A percentile compares a stretch with the other conserved stretches of the same genome.
Evolutionary conservation across 176 grass and related monocot genomes (phyloP).

Genomic region (Carex kokanica): DNA sequence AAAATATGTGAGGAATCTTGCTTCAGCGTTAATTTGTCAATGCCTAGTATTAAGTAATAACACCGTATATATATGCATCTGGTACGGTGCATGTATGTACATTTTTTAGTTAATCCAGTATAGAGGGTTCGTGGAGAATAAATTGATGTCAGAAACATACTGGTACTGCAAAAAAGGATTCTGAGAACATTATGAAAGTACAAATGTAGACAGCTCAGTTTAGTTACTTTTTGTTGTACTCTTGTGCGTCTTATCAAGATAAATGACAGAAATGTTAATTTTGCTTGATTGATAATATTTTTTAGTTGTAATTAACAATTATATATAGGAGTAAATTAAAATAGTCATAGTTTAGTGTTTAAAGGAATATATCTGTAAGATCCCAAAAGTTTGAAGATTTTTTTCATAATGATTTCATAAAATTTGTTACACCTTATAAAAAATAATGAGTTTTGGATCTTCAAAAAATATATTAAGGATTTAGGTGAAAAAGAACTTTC

Average conservation of each 20-base stretch:
- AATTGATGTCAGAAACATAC: slow-evolving; percentile 13
- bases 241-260: not conserved
- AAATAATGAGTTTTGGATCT: too few species aligned
- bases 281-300: not conserved
- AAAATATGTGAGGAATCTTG: slow-evolving; percentile 9
- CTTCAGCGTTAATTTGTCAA: slow-evolving; percentile 12
- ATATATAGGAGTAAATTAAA: too few species aligned
- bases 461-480: too few species aligned
- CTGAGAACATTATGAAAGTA: not conserved
- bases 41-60: not conserved
- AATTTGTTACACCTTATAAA: too few species aligned
- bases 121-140: not conserved
- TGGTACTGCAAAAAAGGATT: not conserved
- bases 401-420: too few species aligned
- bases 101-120: not conserved
- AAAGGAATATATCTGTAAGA: too few species aligned
- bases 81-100: not conserved
- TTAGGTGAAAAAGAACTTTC: too few species aligned
- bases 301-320: too few species aligned
- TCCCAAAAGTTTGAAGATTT: too few species aligned
- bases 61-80: not conserved
- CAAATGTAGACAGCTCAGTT: not conserved
- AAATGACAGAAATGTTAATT: not conserved
- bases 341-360: too few species aligned
- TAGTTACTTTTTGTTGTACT: too few species aligned